Base-by-base conservation (phyloP, 331 rosid species). In the Ulmus americana region DNA sequence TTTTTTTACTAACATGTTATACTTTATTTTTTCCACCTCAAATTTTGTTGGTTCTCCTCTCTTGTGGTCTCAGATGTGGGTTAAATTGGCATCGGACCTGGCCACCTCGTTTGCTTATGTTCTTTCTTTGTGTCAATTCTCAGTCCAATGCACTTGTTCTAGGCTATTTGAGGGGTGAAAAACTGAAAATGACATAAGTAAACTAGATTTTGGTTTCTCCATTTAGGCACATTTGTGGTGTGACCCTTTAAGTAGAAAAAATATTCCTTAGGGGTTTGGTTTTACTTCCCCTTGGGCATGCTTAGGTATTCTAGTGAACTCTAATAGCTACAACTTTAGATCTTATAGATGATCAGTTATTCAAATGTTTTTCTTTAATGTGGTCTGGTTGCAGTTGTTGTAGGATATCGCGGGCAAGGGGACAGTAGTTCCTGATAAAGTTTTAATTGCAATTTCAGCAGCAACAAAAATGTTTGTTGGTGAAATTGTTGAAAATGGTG, bases 381-480 rank as follows among this genome's bases (percentile, higher is more conserved):
- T 70, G 71, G 42, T 42, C 45, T 40, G 48, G 39, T 63, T 59
- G 80, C 85, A 90, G 97, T 64, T 90, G 75, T 67, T 90, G 56
- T 82, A 75, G 40, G 79, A 80, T 77, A 82, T 90, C 80, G 77
- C 91, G 0, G 96, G 96, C 59, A 79, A 76, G 28, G 88, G 82
- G 77, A 88, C 84, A 72, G 35, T 0, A 28, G 79, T 87, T 69
- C 85, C 95, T 2, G 75, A 85, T 68, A 95, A 95, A 3, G 77
- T 90, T 79, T 85, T 92, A 3, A 80, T 90, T 56, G 95, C 81
- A 22, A 95, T 88, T 45, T 90, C 95, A 0, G 91, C 95, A 64
- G 85, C 86, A 71, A 86, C 97, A 55, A 90, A 90, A 64, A 74
- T 90, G 84, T 85, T 85, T 60, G 95, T 85, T 43, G 97, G 97